Percentiles rank a stretch among this genome's conserved stretches.
These are phyloP conservation scores for Lactifluus subvellereus DNA, from an alignment of 768 basidiomycete genomes.

Conservation along the genomic window DNA sequence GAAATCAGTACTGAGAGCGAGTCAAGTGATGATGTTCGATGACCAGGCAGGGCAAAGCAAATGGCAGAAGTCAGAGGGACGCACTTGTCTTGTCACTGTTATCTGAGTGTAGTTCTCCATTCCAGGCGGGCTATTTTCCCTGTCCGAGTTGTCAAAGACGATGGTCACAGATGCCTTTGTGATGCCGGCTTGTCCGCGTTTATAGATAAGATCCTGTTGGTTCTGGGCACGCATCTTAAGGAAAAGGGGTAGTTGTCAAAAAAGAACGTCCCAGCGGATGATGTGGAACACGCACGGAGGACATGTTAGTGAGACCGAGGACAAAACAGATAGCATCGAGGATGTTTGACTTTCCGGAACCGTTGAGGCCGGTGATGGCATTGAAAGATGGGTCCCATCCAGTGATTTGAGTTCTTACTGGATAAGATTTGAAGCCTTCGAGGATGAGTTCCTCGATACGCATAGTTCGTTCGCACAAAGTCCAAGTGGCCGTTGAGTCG, in stretches of 20 bases:
- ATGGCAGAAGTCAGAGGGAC: slow-evolving; percentile 20
- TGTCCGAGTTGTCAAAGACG: slow-evolving; percentile 96
- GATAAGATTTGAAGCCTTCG: slow-evolving; percentile 95
- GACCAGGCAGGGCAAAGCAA: too few species aligned
- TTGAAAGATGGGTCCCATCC: slow-evolving; percentile 99
- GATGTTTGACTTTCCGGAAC: slow-evolving; percentile 98
- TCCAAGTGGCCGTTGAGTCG: too few species aligned
- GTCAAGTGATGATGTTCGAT: too few species aligned
- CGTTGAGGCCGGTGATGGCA: slow-evolving; percentile 94
- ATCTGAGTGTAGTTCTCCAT: slow-evolving; percentile 79
- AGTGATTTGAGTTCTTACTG: slow-evolving; percentile 89
- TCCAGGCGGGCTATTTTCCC: slow-evolving; percentile 75
- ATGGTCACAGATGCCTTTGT: slow-evolving; percentile 98
- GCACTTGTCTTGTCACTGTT: slow-evolving; percentile 92
- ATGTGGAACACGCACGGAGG: slow-evolving; percentile 49
- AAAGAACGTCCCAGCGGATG: background rate
- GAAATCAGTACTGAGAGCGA: background rate
- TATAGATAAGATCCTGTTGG: slow-evolving; percentile 97
- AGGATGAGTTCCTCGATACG: slow-evolving; percentile 25
- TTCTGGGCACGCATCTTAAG: slow-evolving; percentile 91
- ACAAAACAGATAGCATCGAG: slow-evolving; percentile 99
- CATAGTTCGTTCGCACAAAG: slow-evolving; percentile 15
- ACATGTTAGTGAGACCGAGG: slow-evolving; percentile 94
- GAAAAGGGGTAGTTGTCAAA: background rate
- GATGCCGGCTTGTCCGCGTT: slow-evolving; percentile 95